These are phyloP conservation scores for Fraxinus americana DNA, from an alignment of 257 asterid species.

Conservation along the genomic window DNA sequence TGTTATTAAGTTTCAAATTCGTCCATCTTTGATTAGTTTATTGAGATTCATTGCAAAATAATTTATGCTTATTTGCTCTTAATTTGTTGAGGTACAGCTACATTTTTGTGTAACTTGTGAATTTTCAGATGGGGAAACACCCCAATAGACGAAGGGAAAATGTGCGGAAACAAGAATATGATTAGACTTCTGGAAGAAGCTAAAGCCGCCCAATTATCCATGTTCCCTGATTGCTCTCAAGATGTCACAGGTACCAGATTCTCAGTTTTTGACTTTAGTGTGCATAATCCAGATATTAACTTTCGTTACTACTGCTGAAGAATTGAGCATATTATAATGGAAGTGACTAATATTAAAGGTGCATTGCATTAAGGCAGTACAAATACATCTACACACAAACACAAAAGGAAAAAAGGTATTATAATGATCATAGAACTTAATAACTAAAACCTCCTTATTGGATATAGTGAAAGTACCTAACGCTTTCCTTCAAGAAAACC, in stretches of 20 bases:
- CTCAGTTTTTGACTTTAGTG: neutral
- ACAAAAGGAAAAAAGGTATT: neutral
- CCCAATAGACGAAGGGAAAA: conserved; percentile 76
- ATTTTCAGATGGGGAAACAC: conserved; percentile 82
- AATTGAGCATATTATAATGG: neutral
- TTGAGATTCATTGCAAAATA: neutral
- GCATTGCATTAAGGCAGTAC: neutral
- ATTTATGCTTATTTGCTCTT: neutral
- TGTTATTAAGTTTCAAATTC: neutral
- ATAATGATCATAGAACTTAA: neutral
- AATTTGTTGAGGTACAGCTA: neutral
- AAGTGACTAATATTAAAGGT: too few relatives aligned
- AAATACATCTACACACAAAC: neutral
- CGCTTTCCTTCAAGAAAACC: neutral
- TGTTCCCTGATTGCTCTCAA: conserved; percentile 40
- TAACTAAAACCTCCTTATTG: neutral
- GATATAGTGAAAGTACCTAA: neutral
- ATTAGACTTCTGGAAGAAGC: conserved; percentile 72
- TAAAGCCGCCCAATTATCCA: conserved; percentile 47
- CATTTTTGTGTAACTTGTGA: conserved; percentile 7
- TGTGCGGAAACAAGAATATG: conserved; percentile 72
- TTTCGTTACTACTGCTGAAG: neutral
- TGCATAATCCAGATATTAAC: neutral
- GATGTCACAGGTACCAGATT: conserved; percentile 48
- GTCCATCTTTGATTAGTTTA: neutral